phyloP scores from a whole-genome alignment of 495 filamentous ascomycete species.

The Astrothelium subdiscretum region DNA sequence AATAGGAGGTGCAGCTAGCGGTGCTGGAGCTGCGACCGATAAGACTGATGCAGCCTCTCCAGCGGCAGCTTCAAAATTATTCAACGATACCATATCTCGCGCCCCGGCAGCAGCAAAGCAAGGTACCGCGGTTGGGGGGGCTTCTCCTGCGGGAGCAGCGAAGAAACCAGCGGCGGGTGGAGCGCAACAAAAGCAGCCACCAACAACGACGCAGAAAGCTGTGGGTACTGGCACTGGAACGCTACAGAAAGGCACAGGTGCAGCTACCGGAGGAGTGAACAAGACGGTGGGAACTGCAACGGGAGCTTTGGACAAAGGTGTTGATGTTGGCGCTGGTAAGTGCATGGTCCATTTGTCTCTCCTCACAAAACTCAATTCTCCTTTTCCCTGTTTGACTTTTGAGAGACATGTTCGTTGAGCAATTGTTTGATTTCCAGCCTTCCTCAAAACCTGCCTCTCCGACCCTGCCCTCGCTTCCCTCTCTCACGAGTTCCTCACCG shows the following conservation, averaged over 20 bases:
- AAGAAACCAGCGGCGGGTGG: slow-evolving; percentile 1
- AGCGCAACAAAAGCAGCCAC: background rate
- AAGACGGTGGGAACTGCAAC: slow-evolving; percentile 11
- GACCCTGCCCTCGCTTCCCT: background rate
- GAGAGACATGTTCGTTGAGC: background rate
- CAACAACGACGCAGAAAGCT: slow-evolving; percentile 7
- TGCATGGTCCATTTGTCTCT: background rate
- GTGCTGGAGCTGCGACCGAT: no score
- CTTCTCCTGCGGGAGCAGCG: background rate
- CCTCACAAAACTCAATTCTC: background rate
- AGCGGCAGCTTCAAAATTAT: background rate
- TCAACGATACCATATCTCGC: background rate
- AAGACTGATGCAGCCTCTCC: background rate
- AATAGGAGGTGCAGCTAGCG: background rate
- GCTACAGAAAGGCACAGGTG: background rate
- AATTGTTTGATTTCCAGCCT: background rate
- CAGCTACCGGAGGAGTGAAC: slow-evolving; percentile 10
- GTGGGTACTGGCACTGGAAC: background rate
- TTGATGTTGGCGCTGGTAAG: background rate
- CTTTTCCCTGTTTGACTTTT: background rate
- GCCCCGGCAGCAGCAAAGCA: background rate
- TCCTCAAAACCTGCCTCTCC: background rate
- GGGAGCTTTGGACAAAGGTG: slow-evolving; percentile 10
- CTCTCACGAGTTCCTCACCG: background rate
- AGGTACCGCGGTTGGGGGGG: background rate